These are phyloP conservation scores for Bjerkandera adusta DNA, from an alignment of 1,284 basidiomycete species.

Conservation along the genomic window DNA sequence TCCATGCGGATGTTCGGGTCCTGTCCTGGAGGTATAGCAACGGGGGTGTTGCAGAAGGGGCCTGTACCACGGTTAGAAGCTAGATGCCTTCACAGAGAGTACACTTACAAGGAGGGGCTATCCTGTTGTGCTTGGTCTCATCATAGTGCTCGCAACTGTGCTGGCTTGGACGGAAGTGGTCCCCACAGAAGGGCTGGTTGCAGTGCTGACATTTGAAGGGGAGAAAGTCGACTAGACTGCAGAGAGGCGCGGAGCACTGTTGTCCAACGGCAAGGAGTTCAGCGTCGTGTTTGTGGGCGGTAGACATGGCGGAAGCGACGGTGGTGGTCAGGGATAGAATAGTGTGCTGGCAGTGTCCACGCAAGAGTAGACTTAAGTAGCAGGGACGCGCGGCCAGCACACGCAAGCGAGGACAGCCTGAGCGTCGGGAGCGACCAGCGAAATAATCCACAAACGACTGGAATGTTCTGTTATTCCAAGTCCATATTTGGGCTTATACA, in stretches of 20 bases:
- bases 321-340: conserved; percentile 9
- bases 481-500: too few species aligned
- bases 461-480: too few species aligned
- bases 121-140: conserved; percentile 61
- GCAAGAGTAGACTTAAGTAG: conserved; percentile 9
- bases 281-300: conserved; percentile 32
- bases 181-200: conserved; percentile 61
- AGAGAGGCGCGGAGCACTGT: conserved; percentile 63
- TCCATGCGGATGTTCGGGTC: conserved; percentile 80
- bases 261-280: conserved; percentile 66
- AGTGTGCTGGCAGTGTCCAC: not conserved
- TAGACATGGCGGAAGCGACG: conserved; percentile 11
- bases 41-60: conserved; percentile 68
- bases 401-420: too few species aligned
- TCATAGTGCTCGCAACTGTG: conserved; percentile 73
- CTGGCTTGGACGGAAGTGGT: conserved; percentile 65
- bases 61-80: conserved; percentile 36
- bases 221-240: conserved; percentile 75
- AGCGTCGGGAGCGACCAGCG: too few species aligned
- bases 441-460: too few species aligned
- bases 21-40: conserved; percentile 68
- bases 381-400: conserved; percentile 20
- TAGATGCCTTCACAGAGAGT: not conserved
- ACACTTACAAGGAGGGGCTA: conserved; percentile 68
- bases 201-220: conserved; percentile 82